phyloP scores from a whole-genome alignment of 306 rosid species.

The Malus asiatica region DNA sequence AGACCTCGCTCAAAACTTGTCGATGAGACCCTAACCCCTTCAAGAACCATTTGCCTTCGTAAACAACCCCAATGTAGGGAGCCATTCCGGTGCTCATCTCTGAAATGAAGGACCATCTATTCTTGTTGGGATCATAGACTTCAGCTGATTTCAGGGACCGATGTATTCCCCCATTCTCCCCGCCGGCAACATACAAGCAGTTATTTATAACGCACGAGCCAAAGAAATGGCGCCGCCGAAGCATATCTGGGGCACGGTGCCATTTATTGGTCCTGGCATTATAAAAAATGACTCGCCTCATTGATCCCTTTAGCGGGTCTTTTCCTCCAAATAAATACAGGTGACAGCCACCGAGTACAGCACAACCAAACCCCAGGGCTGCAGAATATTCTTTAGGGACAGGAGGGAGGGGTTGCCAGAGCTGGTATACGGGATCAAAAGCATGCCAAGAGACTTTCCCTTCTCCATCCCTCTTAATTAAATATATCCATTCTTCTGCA shows the following conservation, averaged over 20 bases:
- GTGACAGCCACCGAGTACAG: constrained; percentile 83
- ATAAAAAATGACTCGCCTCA: constrained; percentile 78
- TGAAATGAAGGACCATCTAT: constrained; percentile 70
- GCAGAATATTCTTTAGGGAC: constrained; percentile 81
- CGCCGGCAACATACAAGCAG: constrained; percentile 83
- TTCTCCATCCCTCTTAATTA: constrained; percentile 76
- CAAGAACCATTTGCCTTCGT: constrained; percentile 75
- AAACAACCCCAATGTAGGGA: constrained; percentile 78
- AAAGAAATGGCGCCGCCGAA: constrained; percentile 73
- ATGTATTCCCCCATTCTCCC: constrained; percentile 73
- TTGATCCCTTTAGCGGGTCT: constrained; percentile 74
- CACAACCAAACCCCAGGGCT: constrained; percentile 92
- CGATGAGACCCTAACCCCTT: constrained; percentile 78
- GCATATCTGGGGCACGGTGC: constrained; percentile 95
- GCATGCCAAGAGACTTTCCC: constrained; percentile 91
- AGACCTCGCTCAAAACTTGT: constrained; percentile 76
- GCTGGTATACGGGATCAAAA: constrained; percentile 73
- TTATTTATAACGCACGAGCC: constrained; percentile 82
- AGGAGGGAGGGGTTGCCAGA: constrained; percentile 91
- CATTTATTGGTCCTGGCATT: constrained; percentile 83
- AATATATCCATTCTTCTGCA: constrained; percentile 81
- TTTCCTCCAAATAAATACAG: constrained; percentile 83
- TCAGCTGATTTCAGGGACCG: constrained; percentile 75
- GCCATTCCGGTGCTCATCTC: constrained; percentile 93
- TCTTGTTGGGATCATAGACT: constrained; percentile 78